Percentiles rank a stretch among this genome's conserved stretches.
Evolutionary conservation across 2,329 filamentous ascomycete species (phyloP).

Genomic region (Phoma sp.): DNA sequence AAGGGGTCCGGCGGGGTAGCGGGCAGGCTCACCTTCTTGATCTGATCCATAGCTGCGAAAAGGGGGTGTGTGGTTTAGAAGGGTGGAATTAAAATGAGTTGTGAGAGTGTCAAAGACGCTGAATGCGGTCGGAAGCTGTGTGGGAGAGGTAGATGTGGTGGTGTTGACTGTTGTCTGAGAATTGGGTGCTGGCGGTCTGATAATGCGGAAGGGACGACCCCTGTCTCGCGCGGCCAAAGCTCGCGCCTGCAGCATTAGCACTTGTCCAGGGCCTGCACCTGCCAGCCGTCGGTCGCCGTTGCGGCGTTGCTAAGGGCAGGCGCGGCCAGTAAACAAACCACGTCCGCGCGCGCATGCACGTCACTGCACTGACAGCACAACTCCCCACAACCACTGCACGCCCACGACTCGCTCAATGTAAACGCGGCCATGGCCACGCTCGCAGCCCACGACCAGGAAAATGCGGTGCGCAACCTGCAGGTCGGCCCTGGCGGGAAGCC

Average conservation of each 20-base stretch:
- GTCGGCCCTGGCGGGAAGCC: slow-evolving; percentile 73
- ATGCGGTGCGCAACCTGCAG: slow-evolving; percentile 78
- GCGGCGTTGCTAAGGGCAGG: slow-evolving; percentile 33
- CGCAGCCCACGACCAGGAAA: slow-evolving; percentile 83
- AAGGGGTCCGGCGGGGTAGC: slow-evolving; percentile 45
- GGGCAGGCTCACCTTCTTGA: slow-evolving; percentile 77
- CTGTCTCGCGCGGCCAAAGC: slow-evolving; percentile 16
- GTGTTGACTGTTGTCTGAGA: slow-evolving; percentile 34
- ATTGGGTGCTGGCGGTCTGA: slow-evolving; percentile 27
- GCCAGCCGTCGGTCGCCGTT: neutral
- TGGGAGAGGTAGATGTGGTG: slow-evolving; percentile 12
- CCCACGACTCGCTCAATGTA: slow-evolving; percentile 40
- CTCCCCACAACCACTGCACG: slow-evolving; percentile 18
- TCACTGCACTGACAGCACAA: slow-evolving; percentile 2
- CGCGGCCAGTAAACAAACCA: slow-evolving; percentile 30
- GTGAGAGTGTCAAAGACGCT: slow-evolving; percentile 1
- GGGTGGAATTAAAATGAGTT: neutral
- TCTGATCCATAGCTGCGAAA: slow-evolving; percentile 72
- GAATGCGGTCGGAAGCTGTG: slow-evolving; percentile 12
- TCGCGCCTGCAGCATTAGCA: slow-evolving; percentile 3
- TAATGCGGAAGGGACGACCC: slow-evolving; percentile 32
- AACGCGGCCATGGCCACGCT: slow-evolving; percentile 66
- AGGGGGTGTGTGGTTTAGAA: slow-evolving; percentile 8
- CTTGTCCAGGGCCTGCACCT: neutral
- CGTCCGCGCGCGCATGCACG: slow-evolving; percentile 12